Evolutionary conservation across 495 filamentous ascomycete species (phyloP).

Genomic region (Aspergillus haitiensis): DNA sequence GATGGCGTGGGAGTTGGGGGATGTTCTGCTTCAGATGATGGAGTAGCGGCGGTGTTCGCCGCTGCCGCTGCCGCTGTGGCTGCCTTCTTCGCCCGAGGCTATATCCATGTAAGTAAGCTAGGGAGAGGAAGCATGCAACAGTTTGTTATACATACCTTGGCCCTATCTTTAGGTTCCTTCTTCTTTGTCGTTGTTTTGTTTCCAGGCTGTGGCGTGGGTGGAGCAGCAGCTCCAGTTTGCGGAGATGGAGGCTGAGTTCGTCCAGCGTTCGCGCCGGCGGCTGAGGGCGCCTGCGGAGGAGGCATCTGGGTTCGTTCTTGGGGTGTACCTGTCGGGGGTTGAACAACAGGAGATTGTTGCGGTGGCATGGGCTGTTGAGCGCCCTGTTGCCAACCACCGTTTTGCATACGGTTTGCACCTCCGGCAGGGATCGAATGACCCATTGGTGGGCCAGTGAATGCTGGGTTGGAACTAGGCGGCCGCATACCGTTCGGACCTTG

Average conservation of each 20-base stretch:
- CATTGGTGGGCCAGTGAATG: constrained; percentile 65
- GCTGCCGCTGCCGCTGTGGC: constrained; percentile 46
- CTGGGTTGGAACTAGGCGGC: constrained; percentile 83
- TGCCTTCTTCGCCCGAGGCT: constrained; percentile 61
- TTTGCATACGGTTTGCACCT: constrained; percentile 50
- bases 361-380: constrained; percentile 61
- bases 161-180: constrained; percentile 69
- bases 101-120: constrained; percentile 20
- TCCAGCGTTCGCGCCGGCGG: constrained; percentile 57
- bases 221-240: constrained; percentile 69
- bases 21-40: constrained; percentile 71
- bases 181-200: constrained; percentile 85
- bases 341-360: constrained; percentile 52
- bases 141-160: constrained; percentile 65
- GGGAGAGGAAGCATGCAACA: constrained; percentile 18
- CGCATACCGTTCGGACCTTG: constrained; percentile 74
- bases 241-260: constrained; percentile 77
- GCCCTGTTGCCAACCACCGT: constrained; percentile 55
- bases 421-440: constrained; percentile 57
- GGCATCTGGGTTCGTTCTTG: constrained; percentile 79
- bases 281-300: constrained; percentile 78
- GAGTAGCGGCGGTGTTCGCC: constrained; percentile 63
- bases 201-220: constrained; percentile 79
- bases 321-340: constrained; percentile 68
- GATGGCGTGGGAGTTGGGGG: constrained; percentile 77